These are phyloP conservation scores for Benincasa hispida DNA, from an alignment of 306 rosid genomes.

Conservation along the genomic window DNA sequence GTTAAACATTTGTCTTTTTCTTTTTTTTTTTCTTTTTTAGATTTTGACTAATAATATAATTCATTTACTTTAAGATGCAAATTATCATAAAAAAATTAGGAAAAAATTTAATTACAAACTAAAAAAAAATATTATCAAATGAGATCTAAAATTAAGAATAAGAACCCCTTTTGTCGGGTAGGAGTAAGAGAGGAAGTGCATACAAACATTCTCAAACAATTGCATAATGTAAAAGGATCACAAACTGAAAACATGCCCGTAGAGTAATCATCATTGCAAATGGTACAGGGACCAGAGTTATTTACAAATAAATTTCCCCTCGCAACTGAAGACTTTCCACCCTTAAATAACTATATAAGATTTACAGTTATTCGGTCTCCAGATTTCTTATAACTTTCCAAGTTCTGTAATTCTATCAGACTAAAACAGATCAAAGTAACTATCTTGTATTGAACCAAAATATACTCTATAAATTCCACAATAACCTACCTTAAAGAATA, in stretches of 20 bases:
- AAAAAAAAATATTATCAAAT: too few relatives aligned
- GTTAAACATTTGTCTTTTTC: too few relatives aligned
- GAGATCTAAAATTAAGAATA: too few relatives aligned
- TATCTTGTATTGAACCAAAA: not conserved
- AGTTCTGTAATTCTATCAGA: not conserved
- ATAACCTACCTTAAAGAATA: not conserved
- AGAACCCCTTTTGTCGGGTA: too few relatives aligned
- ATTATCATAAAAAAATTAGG: too few relatives aligned
- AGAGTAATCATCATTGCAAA: not conserved
- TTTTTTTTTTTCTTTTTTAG: too few relatives aligned
- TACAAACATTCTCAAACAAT: not conserved
- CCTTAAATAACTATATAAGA: not conserved
- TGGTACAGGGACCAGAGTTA: not conserved
- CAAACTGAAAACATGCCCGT: not conserved
- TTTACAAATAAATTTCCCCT: not conserved
- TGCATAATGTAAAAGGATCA: not conserved
- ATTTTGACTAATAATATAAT: too few relatives aligned
- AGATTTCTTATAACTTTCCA: not conserved
- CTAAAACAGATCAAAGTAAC: constrained; percentile 1
- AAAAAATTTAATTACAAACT: too few relatives aligned
- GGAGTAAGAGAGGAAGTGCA: not conserved
- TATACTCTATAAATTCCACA: not conserved
- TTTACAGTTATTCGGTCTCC: not conserved
- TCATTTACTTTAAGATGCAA: too few relatives aligned
- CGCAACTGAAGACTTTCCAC: not conserved